Evolutionary conservation across 192 early-diverging fungal species (phyloP), one percentile per base, ranked within the genome.

Genomic region (Entomortierella lignicola): DNA sequence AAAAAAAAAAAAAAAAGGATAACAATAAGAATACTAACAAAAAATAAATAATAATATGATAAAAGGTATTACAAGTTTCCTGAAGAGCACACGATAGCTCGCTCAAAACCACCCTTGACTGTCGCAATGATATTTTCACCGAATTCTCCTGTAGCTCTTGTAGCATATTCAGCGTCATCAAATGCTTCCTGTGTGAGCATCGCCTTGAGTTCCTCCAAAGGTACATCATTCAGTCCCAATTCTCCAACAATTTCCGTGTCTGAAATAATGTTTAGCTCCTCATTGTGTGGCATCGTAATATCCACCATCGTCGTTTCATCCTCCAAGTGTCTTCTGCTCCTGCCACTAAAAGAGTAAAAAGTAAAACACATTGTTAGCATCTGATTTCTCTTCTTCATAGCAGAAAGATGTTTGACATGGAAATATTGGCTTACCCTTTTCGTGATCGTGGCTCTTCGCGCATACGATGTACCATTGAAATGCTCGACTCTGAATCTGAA

Each of bases 401-500:
- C 10, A 37, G 34, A 37, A n/a, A n/a, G n/a, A n/a, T n/a, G 34
- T 37, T 10, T 37, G 15, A 50, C 52, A 54, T 26, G 26, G 52
- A 26, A 11, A 54, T 25, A 29, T 37, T 50, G 6, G 7, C 64
- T 26, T 56, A 75, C 72, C 72, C 68, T 29, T 75, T 75, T 12
- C 56, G 53, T 4, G 58, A 52, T 15, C 60, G 44, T 15, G 32
- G 56, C 18, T 75, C 72, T 10, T 66, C 57, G 2, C 72, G 72
- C 12, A 75, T 60, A 42, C 72, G 64, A 43, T 66, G 65, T 17
- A 77, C 61, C 6, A 77, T 66, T 21, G 66, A 69, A 27, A 77
- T 77, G 52, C 61, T 68, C 13, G 65, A 66, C 39, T 77, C 73
- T 21, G 73, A 77, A 52, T 77, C 73, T 1, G 73, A 77, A 54